phyloP scores from a whole-genome alignment of 192 early-diverging fungal genomes.

The Coemansia sp. region DNA sequence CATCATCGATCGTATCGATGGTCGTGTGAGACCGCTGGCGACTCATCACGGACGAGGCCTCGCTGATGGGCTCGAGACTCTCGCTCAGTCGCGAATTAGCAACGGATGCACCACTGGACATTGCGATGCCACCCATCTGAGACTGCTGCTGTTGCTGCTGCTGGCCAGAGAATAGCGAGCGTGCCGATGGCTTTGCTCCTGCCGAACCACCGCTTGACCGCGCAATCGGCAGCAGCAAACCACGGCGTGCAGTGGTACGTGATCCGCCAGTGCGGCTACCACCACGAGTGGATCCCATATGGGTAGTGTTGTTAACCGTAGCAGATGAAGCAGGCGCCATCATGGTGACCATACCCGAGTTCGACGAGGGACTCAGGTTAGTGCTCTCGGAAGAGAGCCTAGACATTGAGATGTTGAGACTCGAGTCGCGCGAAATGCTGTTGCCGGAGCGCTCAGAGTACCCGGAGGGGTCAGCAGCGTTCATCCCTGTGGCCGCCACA shows the following conservation, averaged over 20 bases:
- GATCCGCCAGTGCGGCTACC: constrained; percentile 13
- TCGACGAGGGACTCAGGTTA: not conserved
- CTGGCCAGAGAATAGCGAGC: constrained; percentile 25
- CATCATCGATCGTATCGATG: constrained; percentile 21
- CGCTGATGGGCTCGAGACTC: constrained; percentile 48
- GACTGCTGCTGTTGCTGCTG: not conserved
- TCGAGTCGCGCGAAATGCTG: constrained; percentile 10
- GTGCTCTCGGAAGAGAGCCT: constrained; percentile 28
- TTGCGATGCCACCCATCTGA: constrained; percentile 9
- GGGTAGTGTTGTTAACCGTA: not conserved
- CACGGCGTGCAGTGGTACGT: constrained; percentile 22
- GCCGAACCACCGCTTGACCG: constrained; percentile 14
- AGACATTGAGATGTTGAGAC: constrained; percentile 11
- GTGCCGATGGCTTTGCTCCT: constrained; percentile 30
- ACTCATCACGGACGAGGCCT: constrained; percentile 28
- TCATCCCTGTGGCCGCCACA: constrained; percentile 1
- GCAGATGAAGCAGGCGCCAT: constrained; percentile 5
- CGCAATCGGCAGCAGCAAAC: constrained; percentile 45
- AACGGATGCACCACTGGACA: constrained; percentile 13
- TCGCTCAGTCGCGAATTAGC: constrained; percentile 31
- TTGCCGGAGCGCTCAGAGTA: constrained; percentile 6
- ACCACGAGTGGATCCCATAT: not conserved
- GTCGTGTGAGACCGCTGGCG: constrained; percentile 41
- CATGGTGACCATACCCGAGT: constrained; percentile 2
- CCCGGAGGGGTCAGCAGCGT: constrained; percentile 7